phyloP scores from a whole-genome alignment of 805 yeast genomes.

The Saccharomycopsis fodiens region DNA sequence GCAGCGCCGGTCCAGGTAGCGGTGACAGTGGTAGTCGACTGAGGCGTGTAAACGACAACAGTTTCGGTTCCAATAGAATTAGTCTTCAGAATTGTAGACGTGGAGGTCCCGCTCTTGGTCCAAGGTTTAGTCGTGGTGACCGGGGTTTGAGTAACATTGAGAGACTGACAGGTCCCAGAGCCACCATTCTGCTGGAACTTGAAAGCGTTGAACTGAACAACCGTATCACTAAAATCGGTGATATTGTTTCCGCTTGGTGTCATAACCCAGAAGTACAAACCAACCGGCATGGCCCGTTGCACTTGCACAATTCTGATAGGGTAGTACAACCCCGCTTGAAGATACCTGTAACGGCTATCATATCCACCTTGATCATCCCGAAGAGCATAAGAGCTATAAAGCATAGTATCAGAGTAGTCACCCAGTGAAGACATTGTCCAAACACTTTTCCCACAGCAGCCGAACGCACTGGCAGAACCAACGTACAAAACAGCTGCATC shows the following conservation, averaged over 20 bases:
- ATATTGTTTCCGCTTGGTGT: constrained; percentile 22
- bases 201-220: constrained; percentile 10
- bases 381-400: constrained; percentile 2
- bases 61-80: too few relatives aligned
- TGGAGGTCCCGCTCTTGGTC: too few relatives aligned
- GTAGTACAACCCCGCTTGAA: constrained; percentile 25
- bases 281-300: constrained; percentile 22
- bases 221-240: constrained; percentile 5
- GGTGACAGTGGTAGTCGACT: too few relatives aligned
- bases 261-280: constrained; percentile 21
- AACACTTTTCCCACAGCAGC: constrained; percentile 25
- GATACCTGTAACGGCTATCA: constrained; percentile 17
- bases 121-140: too few relatives aligned
- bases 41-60: too few relatives aligned
- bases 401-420: constrained; percentile 3
- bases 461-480: constrained; percentile 28
- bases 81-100: too few relatives aligned
- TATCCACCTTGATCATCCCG: background rate
- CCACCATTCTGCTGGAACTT: too few relatives aligned
- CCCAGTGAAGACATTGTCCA: constrained; percentile 12
- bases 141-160: too few relatives aligned
- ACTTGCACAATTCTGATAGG: constrained; percentile 27
- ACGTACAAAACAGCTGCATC: constrained; percentile 28
- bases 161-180: too few relatives aligned
- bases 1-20: too few relatives aligned